Base-by-base conservation (phyloP, 495 filamentous ascomycete genomes). In the Aspergillus incahuasiensis region DNA sequence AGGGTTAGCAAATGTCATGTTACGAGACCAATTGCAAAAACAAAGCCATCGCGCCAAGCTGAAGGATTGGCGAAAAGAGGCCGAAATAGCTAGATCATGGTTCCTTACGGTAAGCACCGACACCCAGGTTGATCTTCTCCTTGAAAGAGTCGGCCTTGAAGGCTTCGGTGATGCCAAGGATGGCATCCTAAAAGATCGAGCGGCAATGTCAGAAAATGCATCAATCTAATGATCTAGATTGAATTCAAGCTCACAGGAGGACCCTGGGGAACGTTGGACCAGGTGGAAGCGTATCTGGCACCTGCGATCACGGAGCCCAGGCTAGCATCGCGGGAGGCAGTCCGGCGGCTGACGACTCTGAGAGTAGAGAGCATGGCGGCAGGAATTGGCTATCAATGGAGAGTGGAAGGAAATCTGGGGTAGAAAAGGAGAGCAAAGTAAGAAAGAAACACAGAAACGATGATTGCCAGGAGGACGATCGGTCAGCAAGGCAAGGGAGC, bases 91-190 rank as follows among this genome's bases (percentile, higher is more conserved):
- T 32, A 45, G 18, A 13, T 30, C 11, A 20, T 18, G 45, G 9
- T 40, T 55, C 34, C 71, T 67, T 72, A 82, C 79, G 79, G 71
- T 82, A 82, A 48, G 69, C 74, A 48, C 70, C 76, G 72, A 77
- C 82, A 86, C 91, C 92, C 52, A 98, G 81, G 78, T 97, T 97
- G 80, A 97, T 96, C 85, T 98, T 98, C 74, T 92, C 81, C 51
- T 84, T 74, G 74, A 94, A 90, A 59, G 74, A 80, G 68, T 98
- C 92, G 67, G 92, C 90, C 82, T 97, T 98, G 88, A 94, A 98
- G 48, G 94, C 94, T 78, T 98, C 94, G 49, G 94, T 97, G 78
- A 98, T 95, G 77, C 92, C 92, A 82, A 92, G 82, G 75, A 92
- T 91, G 44, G 87, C 88, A 87, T 92, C 75, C 74, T 78, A 70